Base-by-base conservation (phyloP, 2,329 filamentous ascomycete species). In the Ascochyta lentis region DNA sequence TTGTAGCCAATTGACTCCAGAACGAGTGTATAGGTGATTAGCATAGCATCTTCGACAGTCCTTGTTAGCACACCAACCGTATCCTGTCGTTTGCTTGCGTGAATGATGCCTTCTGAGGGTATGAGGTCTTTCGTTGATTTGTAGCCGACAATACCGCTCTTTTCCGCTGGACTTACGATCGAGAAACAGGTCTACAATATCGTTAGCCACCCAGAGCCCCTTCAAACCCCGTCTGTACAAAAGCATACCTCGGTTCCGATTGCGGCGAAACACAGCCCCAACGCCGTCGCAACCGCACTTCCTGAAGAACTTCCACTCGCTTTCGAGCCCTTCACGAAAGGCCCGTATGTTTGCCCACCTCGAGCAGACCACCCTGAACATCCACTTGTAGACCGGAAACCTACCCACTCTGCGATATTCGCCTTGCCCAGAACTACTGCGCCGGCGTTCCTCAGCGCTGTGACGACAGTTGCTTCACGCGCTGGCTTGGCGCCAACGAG, bases 361-460 rank as follows among this genome's bases (percentile, higher is more conserved):
- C 83, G 78, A 0, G 86, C 81, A 41, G 80, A 84, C 86, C 86
- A 89, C 2, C 87, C 87, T 46, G 82, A 82, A 34, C 75, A 81
- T 1, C 75, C 76, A 59, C 85, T 87, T 26, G 66, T 68, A 6
- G 81, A 84, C 7, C 87, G 77, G 44, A 78, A 85, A 56, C 86
- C 85, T 3, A 82, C 82, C 84, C 86, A 89, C 64, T 89, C 81
- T 2, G 80, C 84, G 47, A 89, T 67, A 56, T 85, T 86, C 0
- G 84, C 77, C 71, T 89, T 89, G 19, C 86, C 87, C 0, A 90
- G 73, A 26, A 89, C 81, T 27, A 89, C 76, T 2, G 80, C 82
- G 0, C 86, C 86, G 2, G 82, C 82, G 37, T 80, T 74, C 49
- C 85, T 78, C 12, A 89, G 76, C 60, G 84, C 85, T 13, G 75